Evolutionary conservation across 2,329 filamentous ascomycete genomes (phyloP).

Genomic region (Neopestalotiopsis sp.): DNA sequence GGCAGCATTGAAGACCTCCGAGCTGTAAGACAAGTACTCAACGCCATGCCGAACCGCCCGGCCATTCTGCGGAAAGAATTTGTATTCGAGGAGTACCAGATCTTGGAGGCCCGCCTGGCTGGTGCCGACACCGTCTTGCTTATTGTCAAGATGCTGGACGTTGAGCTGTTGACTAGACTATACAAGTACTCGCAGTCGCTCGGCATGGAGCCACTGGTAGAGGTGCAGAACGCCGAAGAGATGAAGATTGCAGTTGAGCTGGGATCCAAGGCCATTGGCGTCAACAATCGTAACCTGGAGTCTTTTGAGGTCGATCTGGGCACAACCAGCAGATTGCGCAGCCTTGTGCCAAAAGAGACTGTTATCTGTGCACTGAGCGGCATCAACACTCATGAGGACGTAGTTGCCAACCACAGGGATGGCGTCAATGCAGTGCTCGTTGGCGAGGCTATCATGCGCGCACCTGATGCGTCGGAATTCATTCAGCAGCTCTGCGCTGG

Average conservation of each 20-base stretch:
- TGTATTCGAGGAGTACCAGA: conserved; percentile 97
- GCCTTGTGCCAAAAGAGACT: conserved; percentile 82
- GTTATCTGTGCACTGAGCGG: conserved; percentile 94
- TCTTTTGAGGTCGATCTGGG: conserved; percentile 96
- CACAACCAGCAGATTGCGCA: conserved; percentile 87
- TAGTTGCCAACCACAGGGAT: conserved; percentile 83
- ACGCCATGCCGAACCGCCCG: conserved; percentile 89
- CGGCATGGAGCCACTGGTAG: conserved; percentile 96
- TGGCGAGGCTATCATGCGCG: conserved; percentile 94
- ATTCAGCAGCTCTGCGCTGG: conserved; percentile 82
- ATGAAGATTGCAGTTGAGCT: conserved; percentile 88
- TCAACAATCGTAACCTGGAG: conserved; percentile 96
- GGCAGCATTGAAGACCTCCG: conserved; percentile 93
- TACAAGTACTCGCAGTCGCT: conserved; percentile 89
- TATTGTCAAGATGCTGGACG: conserved; percentile 97
- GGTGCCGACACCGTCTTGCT: conserved; percentile 94
- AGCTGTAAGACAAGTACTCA: conserved; percentile 84
- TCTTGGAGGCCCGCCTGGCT: conserved; percentile 88
- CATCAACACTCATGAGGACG: conserved; percentile 87
- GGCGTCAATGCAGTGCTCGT: conserved; percentile 93
- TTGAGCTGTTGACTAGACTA: conserved; percentile 72
- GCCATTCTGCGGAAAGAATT: conserved; percentile 96
- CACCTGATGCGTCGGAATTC: conserved; percentile 80
- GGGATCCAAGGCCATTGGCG: conserved; percentile 89
- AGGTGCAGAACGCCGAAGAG: conserved; percentile 93